Conservation (phyloP, 1,284 basidiomycete species). For the Malassezia cuniculi region DNA sequence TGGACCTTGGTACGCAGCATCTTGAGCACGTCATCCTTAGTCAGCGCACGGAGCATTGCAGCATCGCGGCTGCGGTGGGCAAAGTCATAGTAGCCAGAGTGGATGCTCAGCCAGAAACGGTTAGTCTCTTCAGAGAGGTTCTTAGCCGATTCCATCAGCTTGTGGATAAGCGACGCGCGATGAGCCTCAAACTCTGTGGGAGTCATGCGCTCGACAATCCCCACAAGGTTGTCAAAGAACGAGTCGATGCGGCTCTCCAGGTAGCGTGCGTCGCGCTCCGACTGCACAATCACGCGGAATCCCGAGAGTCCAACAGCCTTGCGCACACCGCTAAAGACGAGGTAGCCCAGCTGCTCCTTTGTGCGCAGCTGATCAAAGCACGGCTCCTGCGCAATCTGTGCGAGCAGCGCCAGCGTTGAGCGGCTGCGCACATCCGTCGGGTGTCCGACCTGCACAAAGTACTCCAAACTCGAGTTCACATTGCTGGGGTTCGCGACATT, state of each 20-base stretch:
- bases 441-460: conserved; percentile 39
- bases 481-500: conserved; percentile 74
- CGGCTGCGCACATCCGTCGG: conserved; percentile 27
- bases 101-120: conserved; percentile 54
- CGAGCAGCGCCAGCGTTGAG: conserved; percentile 31
- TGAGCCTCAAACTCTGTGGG: conserved; percentile 33
- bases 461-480: conserved; percentile 58
- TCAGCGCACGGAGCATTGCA: conserved; percentile 54
- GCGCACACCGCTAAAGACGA: conserved; percentile 35
- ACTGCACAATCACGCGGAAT: conserved; percentile 78
- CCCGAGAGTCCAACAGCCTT: conserved; percentile 54
- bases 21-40: conserved; percentile 63
- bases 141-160: conserved; percentile 38
- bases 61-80: conserved; percentile 57
- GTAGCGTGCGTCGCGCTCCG: conserved; percentile 69
- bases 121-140: conserved; percentile 40
- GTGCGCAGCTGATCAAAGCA: conserved; percentile 90
- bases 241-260: conserved; percentile 77
- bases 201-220: conserved; percentile 34
- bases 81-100: conserved; percentile 47
- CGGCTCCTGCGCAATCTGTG: conserved; percentile 54
- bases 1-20: conserved; percentile 63
- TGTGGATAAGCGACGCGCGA: conserved; percentile 32
- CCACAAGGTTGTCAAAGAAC: conserved; percentile 64
- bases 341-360: conserved; percentile 87